Base-by-base conservation (phyloP, 2,329 filamentous ascomycete species). In the Cladobotryum mycophilum region DNA sequence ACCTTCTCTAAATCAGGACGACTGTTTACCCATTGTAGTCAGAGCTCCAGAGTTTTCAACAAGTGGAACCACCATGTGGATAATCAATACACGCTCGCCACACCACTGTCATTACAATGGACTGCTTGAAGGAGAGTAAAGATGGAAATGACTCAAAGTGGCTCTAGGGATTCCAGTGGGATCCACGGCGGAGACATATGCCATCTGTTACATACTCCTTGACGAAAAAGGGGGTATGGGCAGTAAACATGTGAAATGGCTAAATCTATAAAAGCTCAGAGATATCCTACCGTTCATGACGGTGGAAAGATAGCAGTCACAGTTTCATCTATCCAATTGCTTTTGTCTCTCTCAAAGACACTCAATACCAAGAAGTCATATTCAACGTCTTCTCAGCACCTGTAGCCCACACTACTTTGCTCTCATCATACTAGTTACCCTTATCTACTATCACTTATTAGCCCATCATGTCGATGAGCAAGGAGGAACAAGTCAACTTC, bases 281-380 rank as follows among this genome's bases (percentile, higher is more conserved):
- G 51, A 45, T 54, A 58, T 63, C 64, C 65, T 66, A 70, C 68
- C 68, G 68, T 70, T 69, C 66, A 57, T 64, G 65, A 70, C 68
- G 68, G 68, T 70, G 67, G 58, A 56, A 37, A 42, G 52, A 44
- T 45, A 44, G 45, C 50, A 48, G 41, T 44, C 45, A 51, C 54
- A 56, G 51, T 51, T 53, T 51, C 55, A 49, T 51, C 50, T 25
- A 41, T 47, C 14, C 47, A 43, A 51, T 6, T 30, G 17, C 43
- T 38, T 33, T 46, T 20, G 34, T 14, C n/a, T 41, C 36, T 45
- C 15, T 17, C 20, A 25, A 15, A 20, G n/a, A 42, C 40, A 14
- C 3, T 42, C 12, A 22, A 20, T 9, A 18, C 5, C 40, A 18
- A 18, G 25, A 8, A 2, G 8, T 30, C 20, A 30, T 30, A 30